Evolutionary conservation across 2,329 filamentous ascomycete species (phyloP), one percentile per base, ranked within the genome.

Genomic region (Xylariaceae sp.): DNA sequence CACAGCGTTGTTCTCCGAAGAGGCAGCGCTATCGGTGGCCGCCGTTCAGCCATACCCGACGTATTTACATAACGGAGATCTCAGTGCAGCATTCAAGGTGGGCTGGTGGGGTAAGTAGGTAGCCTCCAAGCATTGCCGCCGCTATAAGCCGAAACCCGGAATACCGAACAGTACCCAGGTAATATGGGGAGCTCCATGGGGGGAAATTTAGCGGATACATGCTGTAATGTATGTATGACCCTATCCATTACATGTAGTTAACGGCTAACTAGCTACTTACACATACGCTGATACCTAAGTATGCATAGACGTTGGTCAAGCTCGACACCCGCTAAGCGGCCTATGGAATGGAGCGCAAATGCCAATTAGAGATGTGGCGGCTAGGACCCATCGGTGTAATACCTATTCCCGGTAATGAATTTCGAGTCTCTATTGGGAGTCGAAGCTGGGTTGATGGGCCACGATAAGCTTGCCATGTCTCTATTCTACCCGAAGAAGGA

Each of bases 71-170:
- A 54, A 57, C 48, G 43, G n/a, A 12, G 32, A 37, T 26, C 48
- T 44, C 48, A 44, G 54, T 57, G 51, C 48, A 52, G 43, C 26
- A 26, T 9, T 4, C 9, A 26, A n/a, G n/a, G n/a, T n/a, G n/a
- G n/a, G n/a, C n/a, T 54, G 44, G 57, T 53, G 60, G 60, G 60
- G 60, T 58, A 55, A 48, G n/a, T n/a, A n/a, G n/a, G n/a, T n/a
- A n/a, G n/a, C n/a, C 48, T 59, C 41, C n/a, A 20, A n/a, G 45
- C 50, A 48, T 52, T 56, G 53, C 66, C 66, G 66, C 50, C 66
- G 66, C 50, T 50, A 45, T 54, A 64, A 66, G 58, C 66, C 65
- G 66, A 66, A 46, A 44, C 50, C 50, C 60, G 50, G 52, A 53
- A 51, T 40, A 54, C 43, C 45, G 51, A 53, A 55, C 21, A 37